Conservation (phyloP, 805 yeast species). For the Teunomyces pallodes region DNA sequence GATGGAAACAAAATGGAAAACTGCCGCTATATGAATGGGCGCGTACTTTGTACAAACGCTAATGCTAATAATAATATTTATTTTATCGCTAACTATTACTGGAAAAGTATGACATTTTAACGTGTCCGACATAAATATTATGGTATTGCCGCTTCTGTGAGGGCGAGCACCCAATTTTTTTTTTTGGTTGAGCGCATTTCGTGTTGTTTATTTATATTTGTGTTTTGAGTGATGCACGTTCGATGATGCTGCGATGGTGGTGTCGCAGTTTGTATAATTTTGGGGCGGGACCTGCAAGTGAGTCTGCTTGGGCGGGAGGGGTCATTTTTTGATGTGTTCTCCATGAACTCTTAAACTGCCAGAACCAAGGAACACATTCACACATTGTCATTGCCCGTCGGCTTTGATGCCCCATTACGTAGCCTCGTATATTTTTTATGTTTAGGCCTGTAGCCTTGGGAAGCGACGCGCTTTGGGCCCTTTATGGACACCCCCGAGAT, state of each 20-base stretch:
- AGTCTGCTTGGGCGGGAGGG: no score
- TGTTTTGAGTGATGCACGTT: neutral
- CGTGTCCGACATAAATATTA: slow-evolving; percentile 3
- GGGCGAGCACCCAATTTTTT: neutral
- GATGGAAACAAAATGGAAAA: neutral
- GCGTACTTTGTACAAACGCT: neutral
- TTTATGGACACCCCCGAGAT: no score
- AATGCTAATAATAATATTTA: neutral
- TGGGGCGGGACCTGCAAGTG: neutral
- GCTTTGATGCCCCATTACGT: no score
- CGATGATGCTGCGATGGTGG: neutral
- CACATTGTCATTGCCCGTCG: no score
- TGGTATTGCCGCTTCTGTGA: slow-evolving; percentile 4
- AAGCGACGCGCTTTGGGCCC: no score
- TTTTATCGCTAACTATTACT: slow-evolving; percentile 3
- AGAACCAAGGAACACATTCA: no score
- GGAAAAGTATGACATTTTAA: slow-evolving; percentile 1
- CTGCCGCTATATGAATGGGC: slow-evolving; percentile 4
- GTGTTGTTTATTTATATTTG: slow-evolving; percentile 1
- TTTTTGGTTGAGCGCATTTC: neutral
- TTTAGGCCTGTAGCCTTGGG: no score
- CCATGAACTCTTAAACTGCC: no score
- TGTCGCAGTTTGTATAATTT: neutral
- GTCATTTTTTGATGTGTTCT: no score
- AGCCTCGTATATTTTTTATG: no score